Conservation (phyloP, 192 early-diverging fungal genomes). For the Haplosporangium gracile region DNA sequence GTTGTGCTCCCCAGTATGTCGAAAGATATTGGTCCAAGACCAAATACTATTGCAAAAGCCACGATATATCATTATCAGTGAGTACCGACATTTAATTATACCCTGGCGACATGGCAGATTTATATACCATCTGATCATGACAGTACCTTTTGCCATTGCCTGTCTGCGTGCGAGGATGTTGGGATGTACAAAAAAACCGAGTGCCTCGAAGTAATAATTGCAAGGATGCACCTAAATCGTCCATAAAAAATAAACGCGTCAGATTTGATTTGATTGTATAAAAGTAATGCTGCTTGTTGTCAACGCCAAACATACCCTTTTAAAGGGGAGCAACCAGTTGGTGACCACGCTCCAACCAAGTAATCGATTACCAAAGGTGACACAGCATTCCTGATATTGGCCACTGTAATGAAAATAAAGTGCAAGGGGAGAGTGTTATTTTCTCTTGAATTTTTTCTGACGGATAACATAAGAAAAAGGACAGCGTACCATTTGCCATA, state of each 20-base stretch:
- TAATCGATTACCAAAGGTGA: conserved; percentile 18
- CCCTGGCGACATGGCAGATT: background rate
- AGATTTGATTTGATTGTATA: background rate
- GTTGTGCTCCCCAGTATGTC: conserved; percentile 22
- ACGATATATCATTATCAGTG: background rate
- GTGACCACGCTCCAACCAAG: conserved; percentile 34
- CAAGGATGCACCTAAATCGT: conserved; percentile 34
- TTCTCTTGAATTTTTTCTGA: background rate
- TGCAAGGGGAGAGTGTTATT: background rate
- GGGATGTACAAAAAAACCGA: conserved; percentile 33
- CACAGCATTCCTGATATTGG: conserved; percentile 25
- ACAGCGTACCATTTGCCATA: conserved; percentile 3
- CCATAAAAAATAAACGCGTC: background rate
- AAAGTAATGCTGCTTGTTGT: background rate
- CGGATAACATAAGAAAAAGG: background rate
- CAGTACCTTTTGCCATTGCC: conserved; percentile 32
- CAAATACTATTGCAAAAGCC: background rate
- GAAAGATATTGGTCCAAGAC: conserved; percentile 23
- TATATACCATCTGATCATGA: background rate
- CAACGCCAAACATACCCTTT: conserved; percentile 23
- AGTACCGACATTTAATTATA: background rate
- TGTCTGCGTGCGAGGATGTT: conserved; percentile 14
- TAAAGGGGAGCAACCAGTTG: conserved; percentile 34
- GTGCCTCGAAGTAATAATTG: conserved; percentile 37
- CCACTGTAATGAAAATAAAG: background rate